A percentile compares a stretch with the other conserved stretches of the same genome.
These are phyloP conservation scores for Nasturtium officinale DNA, from an alignment of 345 rosid genomes.

Conservation along the genomic window DNA sequence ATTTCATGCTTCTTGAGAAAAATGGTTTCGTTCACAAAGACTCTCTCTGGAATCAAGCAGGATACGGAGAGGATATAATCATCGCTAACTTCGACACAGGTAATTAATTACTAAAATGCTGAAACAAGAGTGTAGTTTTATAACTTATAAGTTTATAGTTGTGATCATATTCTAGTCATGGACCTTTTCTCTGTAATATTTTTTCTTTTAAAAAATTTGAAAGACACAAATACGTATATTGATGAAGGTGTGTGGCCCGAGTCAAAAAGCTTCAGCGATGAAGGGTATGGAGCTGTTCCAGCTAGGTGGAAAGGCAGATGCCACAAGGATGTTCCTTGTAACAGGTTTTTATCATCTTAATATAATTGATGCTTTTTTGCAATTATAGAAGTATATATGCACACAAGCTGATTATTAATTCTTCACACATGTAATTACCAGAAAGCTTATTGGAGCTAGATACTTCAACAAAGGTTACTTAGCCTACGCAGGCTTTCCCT, in stretches of 20 bases:
- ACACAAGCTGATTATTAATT: neutral
- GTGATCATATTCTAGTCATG: neutral
- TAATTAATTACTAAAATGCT: neutral
- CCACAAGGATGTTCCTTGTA: slow-evolving; percentile 50
- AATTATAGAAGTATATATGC: neutral
- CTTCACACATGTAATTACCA: slow-evolving; percentile 21
- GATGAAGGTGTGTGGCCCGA: slow-evolving; percentile 67
- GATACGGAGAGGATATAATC: slow-evolving; percentile 57
- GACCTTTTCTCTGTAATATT: too few relatives aligned
- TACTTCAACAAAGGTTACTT: slow-evolving; percentile 65
- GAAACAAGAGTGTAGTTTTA: neutral
- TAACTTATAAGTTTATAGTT: neutral
- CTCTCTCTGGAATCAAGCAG: slow-evolving; percentile 56
- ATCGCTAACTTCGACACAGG: slow-evolving; percentile 70
- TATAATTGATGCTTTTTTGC: neutral
- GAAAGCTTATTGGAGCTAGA: slow-evolving; percentile 71
- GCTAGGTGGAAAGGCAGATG: slow-evolving; percentile 63
- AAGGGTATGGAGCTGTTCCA: slow-evolving; percentile 57
- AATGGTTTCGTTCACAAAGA: slow-evolving; percentile 40
- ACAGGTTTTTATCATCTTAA: slow-evolving; percentile 46
- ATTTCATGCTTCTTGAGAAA: slow-evolving; percentile 57
- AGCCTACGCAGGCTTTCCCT: slow-evolving; percentile 34
- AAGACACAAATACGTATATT: neutral
- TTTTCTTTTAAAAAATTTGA: neutral
- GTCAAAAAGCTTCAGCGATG: slow-evolving; percentile 62